Percentiles rank a stretch among this genome's conserved stretches.
Conservation (phyloP, 192 early-diverging fungal species). For the Backusella circina region DNA sequence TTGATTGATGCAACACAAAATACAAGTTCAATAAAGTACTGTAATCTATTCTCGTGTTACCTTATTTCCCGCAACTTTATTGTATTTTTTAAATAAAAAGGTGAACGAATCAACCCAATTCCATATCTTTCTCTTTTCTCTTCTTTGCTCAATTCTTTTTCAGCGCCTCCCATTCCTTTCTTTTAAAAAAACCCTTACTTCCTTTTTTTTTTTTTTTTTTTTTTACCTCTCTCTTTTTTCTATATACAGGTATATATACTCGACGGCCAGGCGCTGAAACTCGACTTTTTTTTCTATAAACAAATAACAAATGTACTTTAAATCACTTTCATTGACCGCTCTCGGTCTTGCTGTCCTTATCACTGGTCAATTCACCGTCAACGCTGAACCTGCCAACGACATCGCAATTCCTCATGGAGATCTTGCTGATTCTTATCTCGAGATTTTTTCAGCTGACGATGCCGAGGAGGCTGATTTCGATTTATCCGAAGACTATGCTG, state of each 20-base stretch:
- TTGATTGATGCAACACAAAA: slow-evolving; percentile 5
- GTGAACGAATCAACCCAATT: background rate
- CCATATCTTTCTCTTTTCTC: background rate
- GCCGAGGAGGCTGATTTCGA: slow-evolving; percentile 10
- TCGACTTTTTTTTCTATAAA: background rate
- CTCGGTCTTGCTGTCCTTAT: slow-evolving; percentile 11
- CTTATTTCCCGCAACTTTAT: background rate
- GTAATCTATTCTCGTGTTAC: slow-evolving; percentile 21
- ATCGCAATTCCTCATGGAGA: background rate
- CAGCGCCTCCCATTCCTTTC: slow-evolving; percentile 4
- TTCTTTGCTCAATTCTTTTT: background rate
- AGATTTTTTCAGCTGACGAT: slow-evolving; percentile 8
- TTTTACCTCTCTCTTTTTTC: background rate
- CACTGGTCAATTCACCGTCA: background rate
- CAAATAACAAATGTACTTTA: slow-evolving; percentile 9
- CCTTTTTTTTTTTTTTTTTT: background rate
- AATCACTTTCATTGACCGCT: slow-evolving; percentile 18
- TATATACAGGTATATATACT: slow-evolving; percentile 4
- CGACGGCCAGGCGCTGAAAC: background rate
- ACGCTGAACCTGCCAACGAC: background rate
- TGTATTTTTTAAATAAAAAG: background rate
- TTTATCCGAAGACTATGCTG: slow-evolving; percentile 12
- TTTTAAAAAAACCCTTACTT: background rate
- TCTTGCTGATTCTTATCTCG: slow-evolving; percentile 3
- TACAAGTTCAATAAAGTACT: slow-evolving; percentile 3